Evolutionary conservation across 208 protist genomes (phyloP), one percentile per base, ranked within the genome.

Genomic region (Phytomonas sp.): DNA sequence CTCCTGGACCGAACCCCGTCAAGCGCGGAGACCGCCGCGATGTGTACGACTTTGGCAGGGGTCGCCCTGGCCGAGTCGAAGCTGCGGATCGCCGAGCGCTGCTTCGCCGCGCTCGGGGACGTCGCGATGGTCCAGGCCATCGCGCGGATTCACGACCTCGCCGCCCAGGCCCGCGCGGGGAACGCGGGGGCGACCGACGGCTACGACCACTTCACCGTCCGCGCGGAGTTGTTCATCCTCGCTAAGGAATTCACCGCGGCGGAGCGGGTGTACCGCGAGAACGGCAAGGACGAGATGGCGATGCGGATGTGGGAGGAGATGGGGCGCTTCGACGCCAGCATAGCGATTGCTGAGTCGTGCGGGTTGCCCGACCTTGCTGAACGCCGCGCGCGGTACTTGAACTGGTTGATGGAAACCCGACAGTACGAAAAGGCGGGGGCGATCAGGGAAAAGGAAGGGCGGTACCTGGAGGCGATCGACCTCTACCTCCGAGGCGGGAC

Each of bases 281-380:
- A 98, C 73, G 94, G 91, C 70, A 84, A 94, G 45, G 82, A 95
- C 12, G 91, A 96, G 61, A 88, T 97, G 19, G 95, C 95, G 19
- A 99, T 99, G 66, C 73, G 81, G 29, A 98, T 99, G 97, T 98
- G 96, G 86, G 89, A 98, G 74, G 87, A 97, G 74, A 89, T 99
- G 81, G 91, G 96, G 71, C 79, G 89, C 60, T 98, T 94, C 75
- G 94, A 98, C 66, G 94, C 97, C 70, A 92, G 87, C 71, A 86
- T 98, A 26, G 78, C 82, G 29, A 84, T 98, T 52, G 95, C 94
- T 0, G 92, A 97, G 75, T 34, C 80, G 36, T 82, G 84, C 72
- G 79, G 86, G 30, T 86, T 96, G 73, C 80, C 86, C 12, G 93
- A 98, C 67, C 76, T 97, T 2, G 80, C 94, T 29, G 91, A 79